phyloP scores from a whole-genome alignment of 345 rosid genomes.

The Eucalyptus erythrocorys region DNA sequence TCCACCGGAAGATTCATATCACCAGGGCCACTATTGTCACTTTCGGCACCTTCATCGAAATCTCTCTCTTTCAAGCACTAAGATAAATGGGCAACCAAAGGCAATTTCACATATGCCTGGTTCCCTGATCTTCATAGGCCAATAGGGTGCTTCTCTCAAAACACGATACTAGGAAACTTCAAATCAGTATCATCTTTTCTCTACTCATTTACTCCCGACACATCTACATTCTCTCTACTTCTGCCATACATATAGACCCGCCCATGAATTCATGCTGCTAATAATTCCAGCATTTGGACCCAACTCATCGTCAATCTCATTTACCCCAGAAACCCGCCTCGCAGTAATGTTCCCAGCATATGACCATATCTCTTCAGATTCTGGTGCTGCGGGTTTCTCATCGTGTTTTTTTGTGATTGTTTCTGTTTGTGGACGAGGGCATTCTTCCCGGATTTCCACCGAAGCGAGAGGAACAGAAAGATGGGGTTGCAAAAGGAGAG shows the following conservation, averaged over 20 bases:
- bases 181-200: not conserved
- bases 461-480: constrained; percentile 36
- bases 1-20: not conserved
- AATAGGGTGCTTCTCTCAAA: not conserved
- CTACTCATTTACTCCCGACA: not conserved
- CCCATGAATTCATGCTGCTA: not conserved
- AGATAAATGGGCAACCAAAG: not conserved
- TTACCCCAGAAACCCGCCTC: constrained; percentile 40
- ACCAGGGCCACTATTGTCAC: not conserved
- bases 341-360: constrained; percentile 65
- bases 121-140: not conserved
- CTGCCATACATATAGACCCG: not conserved
- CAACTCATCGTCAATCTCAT: constrained; percentile 37
- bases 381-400: constrained; percentile 19
- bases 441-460: constrained; percentile 52
- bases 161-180: not conserved
- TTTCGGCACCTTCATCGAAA: not conserved
- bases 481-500: constrained; percentile 69
- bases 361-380: constrained; percentile 61
- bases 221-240: not conserved
- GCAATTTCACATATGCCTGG: not conserved
- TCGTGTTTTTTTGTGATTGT: constrained; percentile 24
- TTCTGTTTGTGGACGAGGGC: constrained; percentile 20
- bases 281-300: not conserved
- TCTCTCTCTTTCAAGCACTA: not conserved